Evolutionary conservation across 2,329 filamentous ascomycete genomes (phyloP).

Genomic region (Aspergillus puulaauensis): DNA sequence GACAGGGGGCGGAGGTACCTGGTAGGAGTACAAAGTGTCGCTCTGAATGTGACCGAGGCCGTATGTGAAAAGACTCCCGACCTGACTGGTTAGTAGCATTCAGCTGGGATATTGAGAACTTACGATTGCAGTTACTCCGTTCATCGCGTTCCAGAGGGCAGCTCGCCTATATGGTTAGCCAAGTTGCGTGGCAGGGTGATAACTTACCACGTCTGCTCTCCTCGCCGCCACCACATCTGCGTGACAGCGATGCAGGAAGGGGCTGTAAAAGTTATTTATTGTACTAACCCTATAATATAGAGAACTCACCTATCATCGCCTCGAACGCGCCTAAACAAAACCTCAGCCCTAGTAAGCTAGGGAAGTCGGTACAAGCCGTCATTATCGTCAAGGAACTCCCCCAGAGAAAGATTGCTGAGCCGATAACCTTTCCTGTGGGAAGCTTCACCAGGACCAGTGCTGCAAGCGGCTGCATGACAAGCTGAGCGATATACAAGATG

Average conservation of each 20-base stretch:
- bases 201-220: slow-evolving; percentile 54
- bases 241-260: slow-evolving; percentile 59
- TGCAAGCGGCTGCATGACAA: slow-evolving; percentile 58
- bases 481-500: slow-evolving; percentile 60
- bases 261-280: slow-evolving; percentile 14
- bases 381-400: slow-evolving; percentile 53
- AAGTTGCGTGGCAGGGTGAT: no score
- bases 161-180: slow-evolving; percentile 34
- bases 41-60: slow-evolving; percentile 59
- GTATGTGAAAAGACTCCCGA: slow-evolving; percentile 50
- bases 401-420: slow-evolving; percentile 55
- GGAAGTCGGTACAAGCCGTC: slow-evolving; percentile 51
- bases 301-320: slow-evolving; percentile 21
- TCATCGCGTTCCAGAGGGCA: slow-evolving; percentile 62
- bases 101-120: slow-evolving; percentile 33
- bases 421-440: slow-evolving; percentile 57
- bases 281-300: no score
- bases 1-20: slow-evolving; percentile 14
- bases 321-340: slow-evolving; percentile 45
- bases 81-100: no score
- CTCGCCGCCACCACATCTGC: slow-evolving; percentile 62
- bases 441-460: slow-evolving; percentile 44
- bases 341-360: slow-evolving; percentile 46
- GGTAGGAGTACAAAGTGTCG: slow-evolving; percentile 31
- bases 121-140: slow-evolving; percentile 58